Conservation (phyloP, 176 grass and related monocot genomes). For the Carex scoparia region DNA sequence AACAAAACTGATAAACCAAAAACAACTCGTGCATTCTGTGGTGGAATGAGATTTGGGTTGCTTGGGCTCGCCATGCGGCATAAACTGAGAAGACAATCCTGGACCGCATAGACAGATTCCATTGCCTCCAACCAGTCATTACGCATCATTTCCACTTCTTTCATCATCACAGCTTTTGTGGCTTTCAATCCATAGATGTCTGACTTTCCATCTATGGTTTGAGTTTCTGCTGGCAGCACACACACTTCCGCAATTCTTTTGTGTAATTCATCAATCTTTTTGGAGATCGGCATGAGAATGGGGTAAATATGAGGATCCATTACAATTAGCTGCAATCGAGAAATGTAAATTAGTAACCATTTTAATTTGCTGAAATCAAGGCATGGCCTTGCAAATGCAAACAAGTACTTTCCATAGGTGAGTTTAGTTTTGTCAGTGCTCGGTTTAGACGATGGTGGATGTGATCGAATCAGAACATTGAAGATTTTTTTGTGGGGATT, state of each 20-base stretch:
- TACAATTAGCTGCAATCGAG: not conserved
- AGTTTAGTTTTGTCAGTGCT: too few species aligned
- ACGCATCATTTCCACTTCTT: not conserved
- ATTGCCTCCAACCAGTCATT: conserved; percentile 2
- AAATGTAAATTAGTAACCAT: not conserved
- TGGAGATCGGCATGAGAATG: not conserved
- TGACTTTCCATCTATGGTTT: not conserved
- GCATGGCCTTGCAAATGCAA: too few species aligned
- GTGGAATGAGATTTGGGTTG: not conserved
- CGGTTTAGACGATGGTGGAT: too few species aligned
- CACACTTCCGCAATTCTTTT: not conserved
- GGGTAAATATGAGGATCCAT: not conserved
- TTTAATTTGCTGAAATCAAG: too few species aligned
- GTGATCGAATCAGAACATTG: too few species aligned
- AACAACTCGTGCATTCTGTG: not conserved
- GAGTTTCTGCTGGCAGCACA: not conserved
- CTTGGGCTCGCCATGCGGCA: not conserved
- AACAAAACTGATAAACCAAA: not conserved
- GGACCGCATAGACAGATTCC: not conserved
- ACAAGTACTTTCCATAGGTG: too few species aligned
- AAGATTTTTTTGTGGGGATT: too few species aligned
- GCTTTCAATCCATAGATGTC: not conserved
- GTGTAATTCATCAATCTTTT: not conserved
- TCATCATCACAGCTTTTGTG: not conserved
- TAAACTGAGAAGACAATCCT: not conserved